Evolutionary conservation across 345 rosid genomes (phyloP).

Genomic region (Pseudoturritis turrita): DNA sequence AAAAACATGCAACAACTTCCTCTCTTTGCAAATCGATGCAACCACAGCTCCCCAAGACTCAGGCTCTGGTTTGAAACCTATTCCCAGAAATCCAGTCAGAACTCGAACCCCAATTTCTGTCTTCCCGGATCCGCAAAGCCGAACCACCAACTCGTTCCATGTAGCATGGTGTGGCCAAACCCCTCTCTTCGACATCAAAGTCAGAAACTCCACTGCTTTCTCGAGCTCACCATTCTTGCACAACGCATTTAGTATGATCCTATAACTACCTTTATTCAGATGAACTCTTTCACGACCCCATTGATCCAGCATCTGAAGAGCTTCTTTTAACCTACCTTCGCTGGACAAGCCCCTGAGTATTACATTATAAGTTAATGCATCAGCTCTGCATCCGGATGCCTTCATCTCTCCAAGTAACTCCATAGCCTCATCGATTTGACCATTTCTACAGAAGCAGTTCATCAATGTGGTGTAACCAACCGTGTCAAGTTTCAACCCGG

Average conservation of each 20-base stretch:
- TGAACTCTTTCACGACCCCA: slow-evolving; percentile 50
- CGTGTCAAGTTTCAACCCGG: slow-evolving; percentile 57
- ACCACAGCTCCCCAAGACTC: slow-evolving; percentile 56
- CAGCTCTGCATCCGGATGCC: slow-evolving; percentile 57
- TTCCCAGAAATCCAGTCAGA: slow-evolving; percentile 43
- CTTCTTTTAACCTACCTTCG: slow-evolving; percentile 60
- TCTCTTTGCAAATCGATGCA: slow-evolving; percentile 61
- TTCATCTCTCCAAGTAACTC: slow-evolving; percentile 70
- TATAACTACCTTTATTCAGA: slow-evolving; percentile 74
- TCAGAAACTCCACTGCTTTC: slow-evolving; percentile 49
- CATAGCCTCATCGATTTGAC: slow-evolving; percentile 50
- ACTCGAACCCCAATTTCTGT: slow-evolving; percentile 40
- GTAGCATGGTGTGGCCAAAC: slow-evolving; percentile 70
- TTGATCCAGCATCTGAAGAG: slow-evolving; percentile 52
- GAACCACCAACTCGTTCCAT: slow-evolving; percentile 65
- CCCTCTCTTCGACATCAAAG: slow-evolving; percentile 62
- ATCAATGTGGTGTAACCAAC: slow-evolving; percentile 77
- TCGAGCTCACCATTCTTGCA: slow-evolving; percentile 54
- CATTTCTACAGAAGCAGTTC: slow-evolving; percentile 56
- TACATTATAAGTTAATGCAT: slow-evolving; percentile 67
- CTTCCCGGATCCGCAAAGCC: slow-evolving; percentile 57
- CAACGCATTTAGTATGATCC: slow-evolving; percentile 71
- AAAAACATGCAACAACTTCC: slow-evolving; percentile 55
- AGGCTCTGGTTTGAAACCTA: slow-evolving; percentile 60
- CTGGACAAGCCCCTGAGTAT: slow-evolving; percentile 66